phyloP scores from a whole-genome alignment of 352 stramenopile species.

The Phytopythium montanum region DNA sequence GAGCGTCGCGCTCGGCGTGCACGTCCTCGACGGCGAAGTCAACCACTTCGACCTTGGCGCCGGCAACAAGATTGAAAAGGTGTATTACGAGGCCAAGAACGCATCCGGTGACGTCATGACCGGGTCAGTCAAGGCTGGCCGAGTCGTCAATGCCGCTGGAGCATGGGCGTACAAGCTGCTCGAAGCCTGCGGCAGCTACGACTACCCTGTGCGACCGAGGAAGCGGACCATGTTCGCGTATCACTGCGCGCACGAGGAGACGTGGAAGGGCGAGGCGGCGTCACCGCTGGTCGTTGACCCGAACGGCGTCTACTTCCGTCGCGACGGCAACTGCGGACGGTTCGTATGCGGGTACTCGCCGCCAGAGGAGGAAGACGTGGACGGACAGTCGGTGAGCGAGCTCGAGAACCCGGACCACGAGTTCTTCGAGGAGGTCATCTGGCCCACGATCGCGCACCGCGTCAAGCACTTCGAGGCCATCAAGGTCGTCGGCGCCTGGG shows the following conservation, averaged over 20 bases:
- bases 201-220: slow-evolving; percentile 74
- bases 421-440: slow-evolving; percentile 76
- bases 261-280: slow-evolving; percentile 60
- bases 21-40: slow-evolving; percentile 70
- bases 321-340: slow-evolving; percentile 59
- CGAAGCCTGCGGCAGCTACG: slow-evolving; percentile 56
- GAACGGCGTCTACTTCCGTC: slow-evolving; percentile 79
- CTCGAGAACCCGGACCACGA: slow-evolving; percentile 63
- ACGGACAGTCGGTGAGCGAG: slow-evolving; percentile 62
- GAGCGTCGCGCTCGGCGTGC: slow-evolving; percentile 60
- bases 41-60: slow-evolving; percentile 54
- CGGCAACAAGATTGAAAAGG: slow-evolving; percentile 54
- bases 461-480: slow-evolving; percentile 78
- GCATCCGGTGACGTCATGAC: slow-evolving; percentile 13
- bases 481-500: slow-evolving; percentile 75
- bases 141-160: slow-evolving; percentile 78
- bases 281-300: slow-evolving; percentile 74
- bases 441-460: slow-evolving; percentile 73
- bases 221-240: slow-evolving; percentile 81
- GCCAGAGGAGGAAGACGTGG: slow-evolving; percentile 46
- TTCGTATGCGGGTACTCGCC: slow-evolving; percentile 76
- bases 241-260: slow-evolving; percentile 69
- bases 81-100: slow-evolving; percentile 42
- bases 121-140: slow-evolving; percentile 33
- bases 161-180: slow-evolving; percentile 69